Evolutionary conservation across 2,329 filamentous ascomycete genomes (phyloP), one percentile per base, ranked within the genome.

Genomic region (Zasmidium cellare): DNA sequence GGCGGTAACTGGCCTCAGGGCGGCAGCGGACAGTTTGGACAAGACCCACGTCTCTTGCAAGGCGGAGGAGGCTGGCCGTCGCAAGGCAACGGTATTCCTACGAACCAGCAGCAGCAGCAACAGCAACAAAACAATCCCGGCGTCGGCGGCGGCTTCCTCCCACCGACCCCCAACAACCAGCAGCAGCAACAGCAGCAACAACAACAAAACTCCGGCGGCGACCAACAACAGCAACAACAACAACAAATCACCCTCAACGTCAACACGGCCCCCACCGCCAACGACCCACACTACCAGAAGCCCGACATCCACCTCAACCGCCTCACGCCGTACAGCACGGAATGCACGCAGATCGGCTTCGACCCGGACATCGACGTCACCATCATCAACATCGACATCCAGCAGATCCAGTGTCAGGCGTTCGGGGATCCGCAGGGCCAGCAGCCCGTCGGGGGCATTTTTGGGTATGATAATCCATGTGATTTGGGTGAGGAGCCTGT

Each of bases 381-480:
- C 6, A 41, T 41, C n/a, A 41, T 41, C 18, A 31, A 52, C 1
- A 22, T 35, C 11, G 19, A 52, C n/a, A 18, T 23, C 12, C 31
- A 44, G 11, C 19, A 45, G 2, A 6, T 52, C 6, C 11, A 18
- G 24, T 51, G 48, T 24, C 18, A 22, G 25, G 48, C 48, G 7
- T 51, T 20, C 48, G 2, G 16, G n/a, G 48, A 51, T 35, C 12
- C 24, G 12, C 11, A 51, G 25, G 48, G 48, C 12, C 20, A 18
- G 5, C 12, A 51, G 24, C 48, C 18, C 24, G 22, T 51, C 18
- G 48, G 48, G 6, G 18, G 35, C 14, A 2, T 19, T 9, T 51
- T 51, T 20, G 25, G 25, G 18, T 51, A 51, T 16, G 20, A 51
- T 3, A 35, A 51, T 53, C 38, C 38, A 18, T 53, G 51, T 46